phyloP scores from a whole-genome alignment of 352 stramenopile genomes.

The Globisporangium recalcitrans region DNA sequence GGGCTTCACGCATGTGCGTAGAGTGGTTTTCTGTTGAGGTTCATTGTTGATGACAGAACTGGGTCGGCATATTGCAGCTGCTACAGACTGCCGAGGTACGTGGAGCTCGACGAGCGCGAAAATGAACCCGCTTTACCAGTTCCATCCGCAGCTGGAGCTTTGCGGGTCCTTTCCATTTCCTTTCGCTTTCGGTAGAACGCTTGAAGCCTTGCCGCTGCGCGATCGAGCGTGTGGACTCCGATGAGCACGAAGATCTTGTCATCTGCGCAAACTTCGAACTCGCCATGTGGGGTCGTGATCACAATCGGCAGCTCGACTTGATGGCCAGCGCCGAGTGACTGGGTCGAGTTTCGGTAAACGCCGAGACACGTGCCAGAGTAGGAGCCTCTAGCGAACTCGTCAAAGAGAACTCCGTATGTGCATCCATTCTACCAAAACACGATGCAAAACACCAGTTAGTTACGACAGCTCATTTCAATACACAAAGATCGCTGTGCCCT shows the following conservation, averaged over 20 bases:
- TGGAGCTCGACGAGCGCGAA: constrained; percentile 24
- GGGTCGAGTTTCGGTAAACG: constrained; percentile 64
- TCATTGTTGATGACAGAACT: background rate
- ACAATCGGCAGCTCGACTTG: constrained; percentile 65
- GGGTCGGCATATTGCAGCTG: background rate
- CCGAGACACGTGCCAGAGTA: constrained; percentile 70
- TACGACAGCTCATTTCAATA: background rate
- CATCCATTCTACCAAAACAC: constrained; percentile 21
- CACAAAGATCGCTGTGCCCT: background rate
- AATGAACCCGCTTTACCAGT: constrained; percentile 2
- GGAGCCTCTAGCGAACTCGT: constrained; percentile 44
- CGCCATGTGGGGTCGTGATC: constrained; percentile 56
- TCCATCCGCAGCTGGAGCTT: background rate
- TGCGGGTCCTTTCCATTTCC: background rate
- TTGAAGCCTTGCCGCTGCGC: constrained; percentile 56
- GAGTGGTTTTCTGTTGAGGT: constrained; percentile 15
- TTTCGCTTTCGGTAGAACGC: constrained; percentile 31
- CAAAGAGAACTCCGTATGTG: constrained; percentile 63
- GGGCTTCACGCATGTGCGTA: constrained; percentile 21
- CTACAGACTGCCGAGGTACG: constrained; percentile 22
- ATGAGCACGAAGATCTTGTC: constrained; percentile 74
- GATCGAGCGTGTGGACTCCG: constrained; percentile 65
- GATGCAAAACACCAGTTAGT: background rate
- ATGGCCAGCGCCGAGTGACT: constrained; percentile 33
- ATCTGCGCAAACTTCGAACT: constrained; percentile 41